Evolutionary conservation across 1,284 basidiomycete species (phyloP), one percentile per base, ranked within the genome.

Genomic region (Puccinia triticina): DNA sequence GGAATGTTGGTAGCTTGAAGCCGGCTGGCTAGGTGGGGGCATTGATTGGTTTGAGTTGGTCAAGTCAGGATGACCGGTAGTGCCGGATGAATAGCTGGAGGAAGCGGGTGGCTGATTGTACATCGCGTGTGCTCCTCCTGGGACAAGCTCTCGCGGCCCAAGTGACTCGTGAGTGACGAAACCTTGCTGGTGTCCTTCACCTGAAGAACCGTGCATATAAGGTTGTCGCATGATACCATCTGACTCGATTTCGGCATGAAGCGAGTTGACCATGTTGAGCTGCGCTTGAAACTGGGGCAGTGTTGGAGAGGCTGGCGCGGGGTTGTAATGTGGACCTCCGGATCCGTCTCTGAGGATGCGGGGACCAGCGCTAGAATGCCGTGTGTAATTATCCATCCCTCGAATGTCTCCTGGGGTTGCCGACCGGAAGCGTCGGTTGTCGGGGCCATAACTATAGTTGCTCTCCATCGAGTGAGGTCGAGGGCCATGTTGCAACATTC

Each of bases 381-480:
- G 29, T 61, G 69, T 50, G 61, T 71, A 79, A n/a, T 48, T 67
- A 32, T 81, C 79, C 55, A 81, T 59, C 16, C 79, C 71, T 53
- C 79, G 55, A 66, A 74, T 59, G 40, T 73, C 61, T 0, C 53
- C 67, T n/a, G 79, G 79, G 2, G 79, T 81, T 29, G 48, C 71
- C 12, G 79, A 81, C 29, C 57, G 69, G 50, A 81, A 74, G 4
- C 79, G 69, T 48, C 79, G 69, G 23, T 48, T 73, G 29, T 81
- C 79, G 12, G 53, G 29, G n/a, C 32, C 69, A 43, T 57, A 81
- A 61, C n/a, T 66, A 40, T 55, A 73, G 29, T 67, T 50, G 18
- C 79, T 71, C 29, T 81, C 79, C 69, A 81, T 81, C 12, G 79
- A 79, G 53, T 79, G 77, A 43, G 77, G 77, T 72, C 77, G 66